A percentile compares a stretch with the other conserved stretches of the same genome.
Conservation (phyloP, 2,329 filamentous ascomycete species). For the Blumeria hordei region DNA sequence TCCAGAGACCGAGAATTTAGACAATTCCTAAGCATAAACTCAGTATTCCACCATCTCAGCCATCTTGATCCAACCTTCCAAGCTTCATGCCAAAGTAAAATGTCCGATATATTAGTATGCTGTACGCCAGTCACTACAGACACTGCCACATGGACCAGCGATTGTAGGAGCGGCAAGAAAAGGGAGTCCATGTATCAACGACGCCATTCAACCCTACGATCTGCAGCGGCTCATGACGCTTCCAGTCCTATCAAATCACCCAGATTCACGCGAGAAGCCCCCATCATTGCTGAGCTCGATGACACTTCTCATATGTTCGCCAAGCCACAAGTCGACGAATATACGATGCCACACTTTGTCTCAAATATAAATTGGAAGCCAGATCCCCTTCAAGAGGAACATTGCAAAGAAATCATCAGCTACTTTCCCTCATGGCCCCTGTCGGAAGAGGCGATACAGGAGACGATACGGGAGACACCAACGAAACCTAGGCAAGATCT, state of each 20-base stretch:
- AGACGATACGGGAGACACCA: neutral
- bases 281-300: slow-evolving; percentile 10
- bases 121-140: no score
- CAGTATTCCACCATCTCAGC: no score
- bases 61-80: no score
- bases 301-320: slow-evolving; percentile 7
- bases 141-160: no score
- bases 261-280: neutral
- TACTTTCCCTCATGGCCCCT: no score
- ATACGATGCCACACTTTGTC: neutral
- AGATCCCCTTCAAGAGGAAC: neutral
- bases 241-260: slow-evolving; percentile 5
- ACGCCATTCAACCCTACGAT: slow-evolving; percentile 6
- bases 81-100: no score
- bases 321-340: neutral
- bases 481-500: slow-evolving; percentile 7
- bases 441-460: no score
- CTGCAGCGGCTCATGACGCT: slow-evolving; percentile 3
- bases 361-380: neutral
- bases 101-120: no score
- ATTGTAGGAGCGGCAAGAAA: slow-evolving; percentile 3
- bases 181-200: slow-evolving; percentile 6
- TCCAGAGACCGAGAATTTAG: no score
- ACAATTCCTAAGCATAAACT: no score
- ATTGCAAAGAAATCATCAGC: no score